phyloP scores from a whole-genome alignment of 257 asterid genomes.

The Nicotiana undulata region DNA sequence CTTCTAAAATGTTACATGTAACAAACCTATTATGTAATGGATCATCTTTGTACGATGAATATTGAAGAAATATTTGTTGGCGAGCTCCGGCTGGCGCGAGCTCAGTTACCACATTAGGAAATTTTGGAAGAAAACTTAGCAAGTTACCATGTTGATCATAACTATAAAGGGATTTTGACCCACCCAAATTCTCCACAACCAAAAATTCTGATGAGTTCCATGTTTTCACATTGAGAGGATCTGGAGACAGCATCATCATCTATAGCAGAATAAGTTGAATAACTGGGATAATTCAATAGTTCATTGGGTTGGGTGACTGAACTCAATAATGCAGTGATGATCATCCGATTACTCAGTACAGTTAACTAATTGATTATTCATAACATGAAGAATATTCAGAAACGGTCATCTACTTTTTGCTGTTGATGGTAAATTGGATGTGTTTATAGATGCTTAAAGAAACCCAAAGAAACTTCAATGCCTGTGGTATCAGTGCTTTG shows the following conservation, averaged over 20 bases:
- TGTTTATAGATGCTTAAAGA: neutral
- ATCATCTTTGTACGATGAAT: neutral
- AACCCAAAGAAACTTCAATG: neutral
- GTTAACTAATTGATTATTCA: neutral
- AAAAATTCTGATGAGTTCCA: neutral
- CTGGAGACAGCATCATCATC: neutral
- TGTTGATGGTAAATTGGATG: neutral
- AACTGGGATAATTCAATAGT: neutral
- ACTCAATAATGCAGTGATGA: neutral
- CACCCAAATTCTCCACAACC: neutral
- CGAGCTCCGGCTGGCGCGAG: neutral
- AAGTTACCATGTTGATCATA: neutral
- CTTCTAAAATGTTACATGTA: neutral
- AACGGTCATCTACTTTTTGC: neutral
- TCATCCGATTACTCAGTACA: neutral
- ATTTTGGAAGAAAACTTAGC: neutral
- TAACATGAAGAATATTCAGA: neutral
- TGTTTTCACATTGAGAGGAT: neutral
- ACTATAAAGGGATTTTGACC: neutral
- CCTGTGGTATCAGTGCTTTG: neutral
- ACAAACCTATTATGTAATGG: neutral
- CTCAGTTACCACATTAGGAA: neutral
- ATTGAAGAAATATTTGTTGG: neutral
- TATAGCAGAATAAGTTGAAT: neutral
- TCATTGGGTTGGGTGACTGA: neutral